phyloP scores from a whole-genome alignment of 129 eudicot genomes.

The Saussurea involucrata region DNA sequence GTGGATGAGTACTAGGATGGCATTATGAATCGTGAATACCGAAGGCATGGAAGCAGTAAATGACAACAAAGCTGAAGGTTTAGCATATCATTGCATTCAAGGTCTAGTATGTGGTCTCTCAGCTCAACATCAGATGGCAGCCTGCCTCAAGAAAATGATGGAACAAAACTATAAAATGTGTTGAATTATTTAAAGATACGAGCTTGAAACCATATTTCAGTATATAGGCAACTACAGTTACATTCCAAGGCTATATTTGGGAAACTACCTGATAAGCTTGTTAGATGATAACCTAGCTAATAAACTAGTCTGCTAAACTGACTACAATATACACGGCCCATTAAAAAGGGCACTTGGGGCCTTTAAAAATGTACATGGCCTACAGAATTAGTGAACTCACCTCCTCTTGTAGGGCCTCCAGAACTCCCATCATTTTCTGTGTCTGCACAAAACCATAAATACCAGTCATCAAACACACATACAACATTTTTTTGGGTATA shows the following conservation, averaged over 20 bases:
- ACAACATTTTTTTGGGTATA: neutral
- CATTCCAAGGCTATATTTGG: neutral
- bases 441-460: constrained; percentile 19
- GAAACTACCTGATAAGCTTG: neutral
- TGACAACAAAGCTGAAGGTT: no score
- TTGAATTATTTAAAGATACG: neutral
- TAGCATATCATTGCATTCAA: no score
- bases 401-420: constrained; percentile 26
- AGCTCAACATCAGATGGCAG: no score
- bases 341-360: neutral
- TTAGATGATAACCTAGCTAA: neutral
- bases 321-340: neutral
- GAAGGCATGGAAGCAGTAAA: neutral
- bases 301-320: neutral
- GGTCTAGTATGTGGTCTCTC: no score
- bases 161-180: neutral
- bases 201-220: no score
- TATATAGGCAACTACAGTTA: no score
- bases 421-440: constrained; percentile 17
- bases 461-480: neutral
- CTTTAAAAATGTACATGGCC: neutral
- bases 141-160: no score
- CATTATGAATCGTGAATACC: neutral
- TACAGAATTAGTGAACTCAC: constrained; percentile 2
- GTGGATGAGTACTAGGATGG: neutral